Evolutionary conservation across 192 early-diverging fungal genomes (phyloP).

Genomic region (Cladochytrium replicatum): DNA sequence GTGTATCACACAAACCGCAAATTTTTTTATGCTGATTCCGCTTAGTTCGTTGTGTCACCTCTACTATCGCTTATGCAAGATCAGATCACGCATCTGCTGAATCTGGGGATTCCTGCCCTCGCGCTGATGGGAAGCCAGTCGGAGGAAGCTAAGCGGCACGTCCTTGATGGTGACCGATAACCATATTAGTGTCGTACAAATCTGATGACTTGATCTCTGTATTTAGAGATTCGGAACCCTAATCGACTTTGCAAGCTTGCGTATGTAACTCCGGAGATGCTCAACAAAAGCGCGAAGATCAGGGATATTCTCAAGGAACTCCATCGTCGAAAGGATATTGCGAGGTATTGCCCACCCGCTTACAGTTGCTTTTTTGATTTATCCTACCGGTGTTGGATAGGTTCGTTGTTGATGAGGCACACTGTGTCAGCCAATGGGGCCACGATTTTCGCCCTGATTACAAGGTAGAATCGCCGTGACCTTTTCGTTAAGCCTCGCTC

Average conservation of each 20-base stretch:
- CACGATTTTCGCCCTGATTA: conserved; percentile 96
- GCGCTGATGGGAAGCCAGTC: conserved; percentile 53
- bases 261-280: conserved; percentile 81
- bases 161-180: conserved; percentile 30
- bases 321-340: conserved; percentile 49
- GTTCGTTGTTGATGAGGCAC: conserved; percentile 95
- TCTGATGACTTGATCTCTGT: not conserved
- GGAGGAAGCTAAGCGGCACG: conserved; percentile 33
- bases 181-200: not conserved
- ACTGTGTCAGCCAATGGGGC: conserved; percentile 94
- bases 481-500: conserved; percentile 1
- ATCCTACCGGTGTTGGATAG: not conserved
- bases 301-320: conserved; percentile 44
- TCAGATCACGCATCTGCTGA: conserved; percentile 69
- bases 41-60: conserved; percentile 72
- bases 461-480: conserved; percentile 29
- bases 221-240: conserved; percentile 35
- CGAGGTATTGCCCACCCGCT: too few species aligned
- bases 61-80: conserved; percentile 94
- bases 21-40: not conserved
- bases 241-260: conserved; percentile 49
- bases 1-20: not conserved
- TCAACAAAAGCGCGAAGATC: conserved; percentile 55
- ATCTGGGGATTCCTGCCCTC: conserved; percentile 44
- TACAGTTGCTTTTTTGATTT: too few species aligned